phyloP scores from a whole-genome alignment of 2,329 filamentous ascomycete genomes.

The Lecanoromycetidae sp. region DNA sequence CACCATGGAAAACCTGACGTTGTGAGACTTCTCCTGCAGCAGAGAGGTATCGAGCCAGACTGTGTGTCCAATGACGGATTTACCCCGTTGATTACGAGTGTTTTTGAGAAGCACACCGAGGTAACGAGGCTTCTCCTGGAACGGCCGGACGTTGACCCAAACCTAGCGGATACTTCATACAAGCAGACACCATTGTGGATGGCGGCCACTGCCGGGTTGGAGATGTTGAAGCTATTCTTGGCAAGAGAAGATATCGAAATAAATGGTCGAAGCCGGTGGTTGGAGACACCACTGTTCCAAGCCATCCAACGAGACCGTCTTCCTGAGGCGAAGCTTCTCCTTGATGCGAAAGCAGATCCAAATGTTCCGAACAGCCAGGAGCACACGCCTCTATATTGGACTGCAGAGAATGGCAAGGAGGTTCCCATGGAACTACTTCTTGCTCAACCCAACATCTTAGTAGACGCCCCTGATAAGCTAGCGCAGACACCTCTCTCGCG shows the following conservation, averaged over 20 bases:
- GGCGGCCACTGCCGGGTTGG: neutral
- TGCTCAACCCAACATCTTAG: neutral
- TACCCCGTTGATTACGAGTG: slow-evolving; percentile 3
- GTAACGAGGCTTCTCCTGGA: slow-evolving; percentile 3
- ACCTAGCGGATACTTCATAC: neutral
- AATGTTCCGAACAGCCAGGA: neutral
- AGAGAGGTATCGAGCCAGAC: neutral
- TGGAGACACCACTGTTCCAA: slow-evolving; percentile 12
- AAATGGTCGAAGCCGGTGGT: slow-evolving; percentile 1
- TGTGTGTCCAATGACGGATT: neutral
- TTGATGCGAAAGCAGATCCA: slow-evolving; percentile 2
- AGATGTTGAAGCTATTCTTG: neutral
- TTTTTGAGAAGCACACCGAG: neutral
- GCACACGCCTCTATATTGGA: slow-evolving; percentile 3
- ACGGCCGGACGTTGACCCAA: slow-evolving; percentile 9
- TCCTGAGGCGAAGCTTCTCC: slow-evolving; percentile 5
- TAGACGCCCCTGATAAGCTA: slow-evolving; percentile 1
- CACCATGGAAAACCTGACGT: neutral
- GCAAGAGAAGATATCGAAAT: slow-evolving; percentile 8
- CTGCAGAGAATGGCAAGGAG: slow-evolving; percentile 5
- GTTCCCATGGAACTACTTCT: slow-evolving; percentile 1
- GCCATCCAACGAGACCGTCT: slow-evolving; percentile 1
- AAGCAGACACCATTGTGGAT: slow-evolving; percentile 11
- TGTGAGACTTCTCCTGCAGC: slow-evolving; percentile 4
- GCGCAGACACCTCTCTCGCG: slow-evolving; percentile 10